Conservation (phyloP, 768 basidiomycete species). For the Albatrellus ellisii region DNA sequence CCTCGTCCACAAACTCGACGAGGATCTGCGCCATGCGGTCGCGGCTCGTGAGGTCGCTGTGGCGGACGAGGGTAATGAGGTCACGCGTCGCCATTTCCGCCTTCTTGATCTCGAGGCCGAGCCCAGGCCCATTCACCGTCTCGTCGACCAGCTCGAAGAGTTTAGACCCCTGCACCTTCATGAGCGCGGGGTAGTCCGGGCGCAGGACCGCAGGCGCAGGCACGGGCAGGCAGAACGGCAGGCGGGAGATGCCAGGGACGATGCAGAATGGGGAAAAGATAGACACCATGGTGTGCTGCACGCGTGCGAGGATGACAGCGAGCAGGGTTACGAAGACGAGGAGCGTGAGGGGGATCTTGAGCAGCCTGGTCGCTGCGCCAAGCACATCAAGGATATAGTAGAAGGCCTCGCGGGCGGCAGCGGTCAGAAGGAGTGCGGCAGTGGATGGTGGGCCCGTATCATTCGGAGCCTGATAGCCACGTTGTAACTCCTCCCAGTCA, state of each 20-base stretch:
- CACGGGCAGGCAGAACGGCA: slow-evolving; percentile 9
- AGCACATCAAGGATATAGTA: slow-evolving; percentile 37
- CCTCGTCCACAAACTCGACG: slow-evolving; percentile 42
- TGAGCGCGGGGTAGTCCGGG: slow-evolving; percentile 30
- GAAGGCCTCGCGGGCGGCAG: slow-evolving; percentile 9
- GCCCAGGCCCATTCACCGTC: slow-evolving; percentile 39
- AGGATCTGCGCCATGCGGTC: slow-evolving; percentile 43
- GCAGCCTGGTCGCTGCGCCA: slow-evolving; percentile 30
- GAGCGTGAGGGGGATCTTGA: slow-evolving; percentile 43
- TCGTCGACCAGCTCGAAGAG: slow-evolving; percentile 54
- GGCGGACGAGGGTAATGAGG: slow-evolving; percentile 44
- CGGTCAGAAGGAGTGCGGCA: not conserved
- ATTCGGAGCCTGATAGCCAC: no score
- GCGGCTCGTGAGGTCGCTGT: slow-evolving; percentile 48
- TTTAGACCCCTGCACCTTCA: slow-evolving; percentile 44
- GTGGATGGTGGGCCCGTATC: not conserved
- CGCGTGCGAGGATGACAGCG: slow-evolving; percentile 26
- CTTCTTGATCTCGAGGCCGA: slow-evolving; percentile 60
- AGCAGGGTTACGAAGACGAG: slow-evolving; percentile 40
- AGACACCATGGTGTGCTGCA: slow-evolving; percentile 30
- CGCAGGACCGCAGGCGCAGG: slow-evolving; percentile 7
- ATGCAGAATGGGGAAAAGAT: slow-evolving; percentile 47
- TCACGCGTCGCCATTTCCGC: slow-evolving; percentile 69
- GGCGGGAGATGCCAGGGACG: slow-evolving; percentile 50
- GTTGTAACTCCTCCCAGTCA: no score